Evolutionary conservation across 352 stramenopile genomes (phyloP), one percentile per base, ranked within the genome.

Genomic region (Plasmopara halstedii): DNA sequence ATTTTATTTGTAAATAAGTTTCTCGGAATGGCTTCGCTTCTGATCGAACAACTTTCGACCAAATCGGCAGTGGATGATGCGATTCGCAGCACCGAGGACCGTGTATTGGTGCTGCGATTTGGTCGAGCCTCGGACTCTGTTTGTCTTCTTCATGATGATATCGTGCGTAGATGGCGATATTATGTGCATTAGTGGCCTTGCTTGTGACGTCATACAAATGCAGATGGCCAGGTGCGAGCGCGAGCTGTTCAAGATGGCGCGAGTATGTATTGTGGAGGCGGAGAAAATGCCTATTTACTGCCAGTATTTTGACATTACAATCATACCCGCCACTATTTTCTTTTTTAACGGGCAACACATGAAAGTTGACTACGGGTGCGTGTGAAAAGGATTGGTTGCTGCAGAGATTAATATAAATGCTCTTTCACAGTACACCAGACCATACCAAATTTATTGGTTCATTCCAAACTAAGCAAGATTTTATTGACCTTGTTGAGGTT

Each of bases 291-390:
- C 80, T 11, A 72, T 94, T 31, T 94, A 94, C 57, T 83, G 70
- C 33, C 79, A 94, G 56, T 94, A 94, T 57, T 90, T 94, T 56
- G 83, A 94, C 49, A 88, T 94, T 23, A 74, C 77, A n/a, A 64
- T 94, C 18, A 81, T 94, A 37, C 83, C 83, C 2, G 80, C 80
- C 23, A 94, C 77, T 0, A 62, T 94, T 36, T 94, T 94, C 60
- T 94, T 92, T 45, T 82, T 89, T 54, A 94, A 94, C 50, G 75
- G 70, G 2, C 79, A 87, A 47, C 83, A 94, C 66, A 94, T 92
- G 56, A 94, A 94, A 69, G 79, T 94, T 41, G 80, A 94, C 68
- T 94, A 88, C 41, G 67, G 76, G 82, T 94, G 52, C n/a, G 59
- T 62, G 14, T 41, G 44, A 0, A 26, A 32, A 9, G 27, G 29